These are phyloP conservation scores for Monascus purpureus DNA, from an alignment of 495 filamentous ascomycete species.

Conservation along the genomic window DNA sequence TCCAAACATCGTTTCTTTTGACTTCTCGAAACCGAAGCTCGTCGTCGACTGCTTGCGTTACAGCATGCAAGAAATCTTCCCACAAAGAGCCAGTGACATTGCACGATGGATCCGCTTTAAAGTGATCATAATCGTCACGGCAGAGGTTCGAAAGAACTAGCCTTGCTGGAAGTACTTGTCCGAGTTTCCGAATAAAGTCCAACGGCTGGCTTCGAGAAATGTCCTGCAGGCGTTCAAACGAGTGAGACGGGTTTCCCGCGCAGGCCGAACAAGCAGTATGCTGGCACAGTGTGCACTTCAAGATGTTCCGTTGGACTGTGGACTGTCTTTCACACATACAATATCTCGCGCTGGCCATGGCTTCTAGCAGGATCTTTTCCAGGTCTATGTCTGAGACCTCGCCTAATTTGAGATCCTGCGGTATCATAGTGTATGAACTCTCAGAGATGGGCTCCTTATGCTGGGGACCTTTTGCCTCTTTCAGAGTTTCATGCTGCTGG, in stretches of 20 bases:
- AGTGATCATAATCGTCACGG: conserved; percentile 9
- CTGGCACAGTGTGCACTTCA: conserved; percentile 36
- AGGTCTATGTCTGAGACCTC: conserved; percentile 4
- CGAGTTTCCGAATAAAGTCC: conserved; percentile 33
- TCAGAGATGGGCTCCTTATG: not conserved
- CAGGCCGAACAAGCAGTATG: conserved; percentile 45
- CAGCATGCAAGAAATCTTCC: conserved; percentile 20
- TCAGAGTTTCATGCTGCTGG: not conserved
- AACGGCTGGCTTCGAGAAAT: conserved; percentile 25
- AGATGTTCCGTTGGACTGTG: conserved; percentile 21
- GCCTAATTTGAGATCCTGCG: not conserved
- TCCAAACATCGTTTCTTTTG: conserved; percentile 38
- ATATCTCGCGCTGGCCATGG: conserved; percentile 24
- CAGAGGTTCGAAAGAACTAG: conserved; percentile 24
- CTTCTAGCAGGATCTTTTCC: conserved; percentile 7
- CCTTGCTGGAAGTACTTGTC: conserved; percentile 31
- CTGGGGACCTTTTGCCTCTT: not conserved
- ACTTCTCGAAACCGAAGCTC: conserved; percentile 32
- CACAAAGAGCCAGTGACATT: conserved; percentile 11
- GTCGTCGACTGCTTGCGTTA: conserved; percentile 18
- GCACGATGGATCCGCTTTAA: conserved; percentile 5
- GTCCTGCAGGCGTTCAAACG: conserved; percentile 18
- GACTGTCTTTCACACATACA: conserved; percentile 45
- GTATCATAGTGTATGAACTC: not conserved
- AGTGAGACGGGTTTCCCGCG: conserved; percentile 41